Evolutionary conservation across 2,329 filamentous ascomycete genomes (phyloP), one percentile per base, ranked within the genome.

Genomic region (Botryosphaeria agaves): DNA sequence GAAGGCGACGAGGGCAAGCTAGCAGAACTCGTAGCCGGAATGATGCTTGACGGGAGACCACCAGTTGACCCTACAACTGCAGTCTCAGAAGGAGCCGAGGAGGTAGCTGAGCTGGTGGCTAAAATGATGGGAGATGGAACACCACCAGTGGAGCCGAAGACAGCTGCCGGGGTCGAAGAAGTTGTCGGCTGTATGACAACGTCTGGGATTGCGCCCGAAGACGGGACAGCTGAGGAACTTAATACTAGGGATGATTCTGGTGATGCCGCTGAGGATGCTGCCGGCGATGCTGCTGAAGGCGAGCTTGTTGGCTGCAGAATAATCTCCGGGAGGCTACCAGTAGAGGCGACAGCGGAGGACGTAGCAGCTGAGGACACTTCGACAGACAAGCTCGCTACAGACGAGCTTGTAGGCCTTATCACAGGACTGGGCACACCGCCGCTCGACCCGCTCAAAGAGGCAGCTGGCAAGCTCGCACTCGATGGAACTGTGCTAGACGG

Each of bases 11-110:
- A n/a, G n/a, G n/a, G n/a, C n/a, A n/a, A n/a, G n/a, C n/a, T n/a
- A n/a, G n/a, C n/a, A n/a, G n/a, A n/a, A n/a, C n/a, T n/a, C n/a
- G 38, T 38, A 14, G 38, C 38, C 16, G 28, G 19, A 12, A 39
- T 30, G 18, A 37, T 33, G 16, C 14, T 36, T 14, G 29, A 26
- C 8, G 37, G 37, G 3, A 38, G 30, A n/a, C 19, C 29, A n/a
- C 30, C 34, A 29, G 35, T 38, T 9, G 37, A 33, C 7, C 27
- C 28, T 7, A 33, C 19, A 26, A 18, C 16, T 32, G 30, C n/a
- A n/a, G n/a, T n/a, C n/a, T n/a, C n/a, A n/a, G n/a, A n/a, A n/a
- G n/a, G n/a, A n/a, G n/a, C n/a, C n/a, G n/a, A n/a, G n/a, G n/a
- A 32, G 5, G 18, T 2, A 23, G 9, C 12, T 23, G 21, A 23